These are phyloP conservation scores for Podospora pseudocomata DNA, from an alignment of 495 filamentous ascomycete genomes.

Conservation along the genomic window DNA sequence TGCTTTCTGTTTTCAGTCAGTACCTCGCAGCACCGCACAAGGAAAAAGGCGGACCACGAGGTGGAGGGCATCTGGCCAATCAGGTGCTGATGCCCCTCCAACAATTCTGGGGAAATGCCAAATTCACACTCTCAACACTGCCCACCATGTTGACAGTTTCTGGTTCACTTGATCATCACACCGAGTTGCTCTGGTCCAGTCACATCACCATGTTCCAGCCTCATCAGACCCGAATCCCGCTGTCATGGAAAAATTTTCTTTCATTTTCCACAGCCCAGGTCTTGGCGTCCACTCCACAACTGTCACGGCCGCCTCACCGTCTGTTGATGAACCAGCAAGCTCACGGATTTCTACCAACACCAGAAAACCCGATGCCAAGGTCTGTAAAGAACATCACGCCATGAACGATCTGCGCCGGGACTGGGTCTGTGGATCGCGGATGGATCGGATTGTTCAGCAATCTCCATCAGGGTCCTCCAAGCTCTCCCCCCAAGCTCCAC, in stretches of 20 bases:
- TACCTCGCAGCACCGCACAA: constrained; percentile 5
- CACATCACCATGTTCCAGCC: constrained; percentile 2
- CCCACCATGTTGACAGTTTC: neutral
- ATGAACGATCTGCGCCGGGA: constrained; percentile 14
- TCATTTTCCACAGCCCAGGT: neutral
- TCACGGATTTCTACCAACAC: neutral
- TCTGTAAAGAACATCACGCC: constrained; percentile 18
- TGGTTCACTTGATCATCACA: constrained; percentile 10
- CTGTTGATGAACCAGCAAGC: neutral
- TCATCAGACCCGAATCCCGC: neutral
- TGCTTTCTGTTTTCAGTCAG: neutral
- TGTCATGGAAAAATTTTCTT: neutral
- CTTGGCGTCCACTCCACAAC: neutral
- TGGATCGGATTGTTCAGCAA: neutral
- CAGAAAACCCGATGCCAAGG: neutral
- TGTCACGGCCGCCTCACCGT: neutral
- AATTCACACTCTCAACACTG: neutral
- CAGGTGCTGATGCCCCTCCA: constrained; percentile 5
- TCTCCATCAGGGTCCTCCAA: constrained; percentile 6
- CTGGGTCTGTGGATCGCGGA: neutral
- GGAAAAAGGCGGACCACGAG: neutral
- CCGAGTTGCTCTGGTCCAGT: neutral
- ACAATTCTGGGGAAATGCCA: constrained; percentile 14
- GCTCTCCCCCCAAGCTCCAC: neutral
- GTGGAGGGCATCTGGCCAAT: constrained; percentile 15